Evolutionary conservation across 352 stramenopile species (phyloP), one percentile per base, ranked within the genome.

Genomic region (Globisporangium takayamanum): DNA sequence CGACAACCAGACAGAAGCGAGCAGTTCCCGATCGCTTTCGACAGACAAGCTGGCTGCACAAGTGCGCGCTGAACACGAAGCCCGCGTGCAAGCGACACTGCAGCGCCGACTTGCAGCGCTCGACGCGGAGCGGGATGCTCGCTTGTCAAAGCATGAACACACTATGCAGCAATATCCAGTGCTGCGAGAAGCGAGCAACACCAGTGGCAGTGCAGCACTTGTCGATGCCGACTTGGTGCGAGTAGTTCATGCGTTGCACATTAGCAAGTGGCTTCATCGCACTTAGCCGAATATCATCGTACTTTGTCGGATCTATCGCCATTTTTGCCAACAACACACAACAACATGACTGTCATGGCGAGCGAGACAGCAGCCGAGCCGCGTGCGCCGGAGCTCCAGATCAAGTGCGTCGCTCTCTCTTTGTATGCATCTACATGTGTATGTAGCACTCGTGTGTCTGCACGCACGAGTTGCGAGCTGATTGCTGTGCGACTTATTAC

Each of bases 321-420:
- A 22, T 42, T 64, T 20, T 57, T 36, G 7, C 20, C 41, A 46
- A 46, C 41, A 46, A 20, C 41, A 46, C 22, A 14, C 18, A 18
- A n/a, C 41, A 66, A 41, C 47, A 49, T 55, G 44, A 14, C 47
- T 6, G 18, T 12, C 33, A 26, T 20, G 33, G 47, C 15, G 44
- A 66, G 60, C 51, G 54, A 58, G 44, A 39, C 14, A 15, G 55
- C 59, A 41, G 11, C 62, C 2, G 30, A 59, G 16, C 53, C 47
- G 33, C 51, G 6, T 37, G 51, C 50, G 48, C 54, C 28, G 25
- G 46, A 70, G 60, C 74, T 89, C 49, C 77, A 78, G 37, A 88
- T 89, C 67, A 87, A 87, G 79, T 89, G 66, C 60, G 70, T 60
- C 30, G 14, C 6, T 28, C 44, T 28, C 25, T 53, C 2, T 39